Conservation (phyloP, 2,329 filamentous ascomycete genomes). For the Cordyceps farinosa region DNA sequence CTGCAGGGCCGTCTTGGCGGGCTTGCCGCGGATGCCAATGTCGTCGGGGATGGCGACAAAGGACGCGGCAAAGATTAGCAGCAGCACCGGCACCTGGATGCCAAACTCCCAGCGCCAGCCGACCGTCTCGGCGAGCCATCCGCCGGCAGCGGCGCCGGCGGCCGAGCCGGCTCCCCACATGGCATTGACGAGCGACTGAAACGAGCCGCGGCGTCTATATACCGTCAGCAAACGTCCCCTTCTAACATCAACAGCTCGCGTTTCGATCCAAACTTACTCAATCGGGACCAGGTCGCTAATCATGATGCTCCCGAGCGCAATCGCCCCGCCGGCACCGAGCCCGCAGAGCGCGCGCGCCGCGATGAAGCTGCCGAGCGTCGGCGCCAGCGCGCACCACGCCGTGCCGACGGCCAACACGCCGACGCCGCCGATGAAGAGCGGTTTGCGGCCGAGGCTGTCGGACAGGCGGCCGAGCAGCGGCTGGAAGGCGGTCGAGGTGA, state of each 20-base stretch:
- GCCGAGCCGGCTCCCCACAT: conserved; percentile 57
- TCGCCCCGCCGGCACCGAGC: conserved; percentile 67
- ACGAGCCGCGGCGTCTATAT: conserved; percentile 55
- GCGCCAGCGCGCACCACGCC: conserved; percentile 64
- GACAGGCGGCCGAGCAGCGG: conserved; percentile 71
- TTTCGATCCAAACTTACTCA: conserved; percentile 44
- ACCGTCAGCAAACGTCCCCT: not conserved
- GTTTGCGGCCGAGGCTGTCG: conserved; percentile 67
- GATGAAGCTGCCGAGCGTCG: conserved; percentile 59
- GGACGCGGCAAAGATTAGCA: conserved; percentile 45
- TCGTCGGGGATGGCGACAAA: conserved; percentile 47
- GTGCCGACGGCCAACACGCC: conserved; percentile 62
- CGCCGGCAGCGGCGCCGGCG: conserved; percentile 65
- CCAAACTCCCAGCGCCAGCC: conserved; percentile 74
- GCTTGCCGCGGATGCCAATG: conserved; percentile 46
- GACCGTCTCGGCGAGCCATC: conserved; percentile 63
- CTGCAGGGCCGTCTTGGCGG: conserved; percentile 42
- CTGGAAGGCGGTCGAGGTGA: conserved; percentile 74
- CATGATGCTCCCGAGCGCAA: conserved; percentile 67
- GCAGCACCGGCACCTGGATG: conserved; percentile 53
- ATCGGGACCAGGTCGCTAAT: conserved; percentile 72
- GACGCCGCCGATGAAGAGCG: conserved; percentile 62
- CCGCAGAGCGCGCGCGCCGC: conserved; percentile 48
- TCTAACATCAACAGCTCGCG: not conserved
- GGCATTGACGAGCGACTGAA: conserved; percentile 68